phyloP scores from a whole-genome alignment of 108 stramenopile genomes.

The Schizochytrium sp. region DNA sequence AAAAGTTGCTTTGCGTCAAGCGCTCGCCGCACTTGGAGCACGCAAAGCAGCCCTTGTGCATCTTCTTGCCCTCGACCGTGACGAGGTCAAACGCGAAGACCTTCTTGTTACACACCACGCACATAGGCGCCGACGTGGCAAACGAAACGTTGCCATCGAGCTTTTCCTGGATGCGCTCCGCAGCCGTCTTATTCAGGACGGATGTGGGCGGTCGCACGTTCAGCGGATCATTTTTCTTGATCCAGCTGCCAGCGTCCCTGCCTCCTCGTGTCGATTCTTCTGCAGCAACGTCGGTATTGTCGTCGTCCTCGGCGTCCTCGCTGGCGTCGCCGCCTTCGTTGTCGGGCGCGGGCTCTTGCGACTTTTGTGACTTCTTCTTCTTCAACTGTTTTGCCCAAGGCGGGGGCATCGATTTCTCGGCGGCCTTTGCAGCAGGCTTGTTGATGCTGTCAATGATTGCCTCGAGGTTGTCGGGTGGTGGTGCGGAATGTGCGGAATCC shows the following conservation, averaged over 20 bases:
- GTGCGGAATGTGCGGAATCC: too few relatives aligned
- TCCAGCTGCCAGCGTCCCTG: background rate
- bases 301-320: background rate
- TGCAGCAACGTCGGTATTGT: background rate
- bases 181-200: background rate
- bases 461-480: background rate
- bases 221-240: background rate
- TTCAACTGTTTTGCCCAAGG: too few relatives aligned
- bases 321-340: background rate
- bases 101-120: background rate
- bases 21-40: background rate
- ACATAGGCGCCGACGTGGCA: background rate
- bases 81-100: background rate
- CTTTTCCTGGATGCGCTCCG: background rate
- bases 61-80: background rate
- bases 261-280: background rate
- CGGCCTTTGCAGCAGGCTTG: background rate
- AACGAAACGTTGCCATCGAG: background rate
- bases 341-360: background rate
- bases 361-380: background rate
- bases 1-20: background rate
- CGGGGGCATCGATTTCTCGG: background rate
- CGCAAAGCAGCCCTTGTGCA: background rate
- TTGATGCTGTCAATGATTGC: background rate
- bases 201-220: background rate